phyloP scores from a whole-genome alignment of 805 yeast genomes.

The Starmerella roubikii region DNA sequence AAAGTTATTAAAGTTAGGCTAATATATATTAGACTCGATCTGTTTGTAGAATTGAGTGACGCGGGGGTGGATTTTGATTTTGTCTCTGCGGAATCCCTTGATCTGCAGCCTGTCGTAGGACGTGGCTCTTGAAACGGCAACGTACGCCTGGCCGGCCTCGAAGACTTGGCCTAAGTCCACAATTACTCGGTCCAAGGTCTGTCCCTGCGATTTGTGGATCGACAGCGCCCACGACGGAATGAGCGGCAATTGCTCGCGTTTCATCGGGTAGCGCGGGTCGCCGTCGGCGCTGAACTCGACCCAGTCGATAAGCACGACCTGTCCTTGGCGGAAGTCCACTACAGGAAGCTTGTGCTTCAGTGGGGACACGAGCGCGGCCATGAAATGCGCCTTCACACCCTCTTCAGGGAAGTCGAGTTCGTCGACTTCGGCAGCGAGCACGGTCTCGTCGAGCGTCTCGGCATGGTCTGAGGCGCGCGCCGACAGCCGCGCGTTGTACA shows the following conservation, averaged over 20 bases:
- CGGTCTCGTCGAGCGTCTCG: constrained; percentile 1
- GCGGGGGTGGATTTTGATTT: constrained; percentile 55
- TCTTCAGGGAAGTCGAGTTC: constrained; percentile 10
- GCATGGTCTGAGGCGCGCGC: constrained; percentile 1
- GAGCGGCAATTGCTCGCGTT: constrained; percentile 67
- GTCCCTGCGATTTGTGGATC: constrained; percentile 93
- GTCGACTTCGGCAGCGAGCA: constrained; percentile 4
- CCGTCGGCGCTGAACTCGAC: constrained; percentile 13
- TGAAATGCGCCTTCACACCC: background rate
- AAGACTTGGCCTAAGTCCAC: constrained; percentile 68
- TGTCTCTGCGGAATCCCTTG: constrained; percentile 48
- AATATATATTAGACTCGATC: constrained; percentile 13
- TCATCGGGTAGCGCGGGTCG: constrained; percentile 32
- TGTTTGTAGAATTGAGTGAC: constrained; percentile 54
- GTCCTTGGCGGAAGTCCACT: constrained; percentile 17
- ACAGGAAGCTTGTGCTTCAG: constrained; percentile 11
- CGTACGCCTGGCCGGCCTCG: constrained; percentile 92
- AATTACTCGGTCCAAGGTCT: constrained; percentile 58
- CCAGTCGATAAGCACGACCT: constrained; percentile 11
- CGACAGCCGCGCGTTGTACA: constrained; percentile 16
- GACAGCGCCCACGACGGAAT: constrained; percentile 90
- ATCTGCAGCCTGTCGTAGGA: constrained; percentile 71
- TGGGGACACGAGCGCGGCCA: constrained; percentile 8
- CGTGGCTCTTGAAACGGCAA: constrained; percentile 85
- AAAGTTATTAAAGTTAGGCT: too few species aligned